Percentiles rank a stretch among this genome's conserved stretches.
These are phyloP conservation scores for Scenedesmus sp. DNA, from an alignment of 163 green algal genomes.

Conservation along the genomic window DNA sequence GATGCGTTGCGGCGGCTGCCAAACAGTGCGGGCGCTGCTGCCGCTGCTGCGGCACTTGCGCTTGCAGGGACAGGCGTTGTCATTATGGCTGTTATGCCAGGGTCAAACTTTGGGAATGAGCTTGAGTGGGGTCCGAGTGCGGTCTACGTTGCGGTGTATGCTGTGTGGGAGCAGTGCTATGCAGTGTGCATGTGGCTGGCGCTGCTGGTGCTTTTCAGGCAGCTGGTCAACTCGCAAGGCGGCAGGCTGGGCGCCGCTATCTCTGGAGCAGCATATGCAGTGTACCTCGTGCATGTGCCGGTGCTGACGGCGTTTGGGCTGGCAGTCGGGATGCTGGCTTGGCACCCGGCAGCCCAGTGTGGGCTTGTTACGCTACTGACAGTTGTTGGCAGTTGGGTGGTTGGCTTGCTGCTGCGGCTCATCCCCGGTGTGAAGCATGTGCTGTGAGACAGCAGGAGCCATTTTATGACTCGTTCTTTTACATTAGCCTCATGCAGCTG, in stretches of 20 bases:
- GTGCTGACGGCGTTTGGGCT: conserved; percentile 13
- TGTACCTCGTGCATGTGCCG: conserved; percentile 20
- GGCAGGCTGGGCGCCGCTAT: neutral
- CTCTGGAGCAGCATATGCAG: conserved; percentile 6
- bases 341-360: conserved; percentile 6
- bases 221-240: neutral
- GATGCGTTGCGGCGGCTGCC: neutral
- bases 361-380: neutral
- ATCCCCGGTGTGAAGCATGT: neutral
- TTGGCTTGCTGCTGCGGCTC: neutral
- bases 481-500: too few species aligned
- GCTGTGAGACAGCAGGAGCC: neutral
- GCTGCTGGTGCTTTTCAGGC: neutral
- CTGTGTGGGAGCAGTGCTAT: conserved; percentile 28
- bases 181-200: conserved; percentile 9
- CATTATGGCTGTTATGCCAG: neutral
- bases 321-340: neutral
- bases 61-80: neutral
- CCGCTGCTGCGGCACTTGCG: neutral
- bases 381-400: neutral
- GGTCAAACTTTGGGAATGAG: neutral
- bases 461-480: too few species aligned
- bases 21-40: neutral
- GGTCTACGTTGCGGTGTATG: neutral
- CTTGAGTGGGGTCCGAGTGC: neutral